Evolutionary conservation across 2,329 filamentous ascomycete genomes (phyloP).

Genomic region (Xylaria sp.): DNA sequence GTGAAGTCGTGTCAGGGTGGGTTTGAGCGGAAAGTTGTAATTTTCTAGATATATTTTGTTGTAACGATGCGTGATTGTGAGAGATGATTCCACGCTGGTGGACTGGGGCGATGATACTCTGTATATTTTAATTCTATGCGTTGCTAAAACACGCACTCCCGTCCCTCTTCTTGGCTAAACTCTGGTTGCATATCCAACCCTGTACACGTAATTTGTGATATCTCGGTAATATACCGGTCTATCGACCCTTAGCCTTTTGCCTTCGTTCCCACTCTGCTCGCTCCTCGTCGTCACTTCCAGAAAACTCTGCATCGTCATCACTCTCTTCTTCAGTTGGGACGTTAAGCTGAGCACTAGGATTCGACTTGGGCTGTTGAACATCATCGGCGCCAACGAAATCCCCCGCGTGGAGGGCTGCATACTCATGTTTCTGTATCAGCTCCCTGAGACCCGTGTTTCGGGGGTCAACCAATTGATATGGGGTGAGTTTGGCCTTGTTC

Average conservation of each 20-base stretch:
- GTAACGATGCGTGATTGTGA: background rate
- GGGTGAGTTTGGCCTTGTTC: constrained; percentile 80
- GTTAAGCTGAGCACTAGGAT: constrained; percentile 40
- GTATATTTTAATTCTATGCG: constrained; percentile 34
- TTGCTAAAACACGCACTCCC: constrained; percentile 21
- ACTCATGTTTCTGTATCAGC: constrained; percentile 77
- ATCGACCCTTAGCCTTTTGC: constrained; percentile 52
- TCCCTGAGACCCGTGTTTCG: constrained; percentile 70
- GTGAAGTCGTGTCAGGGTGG: background rate
- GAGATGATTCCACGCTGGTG: constrained; percentile 1
- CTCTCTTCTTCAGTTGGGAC: constrained; percentile 51
- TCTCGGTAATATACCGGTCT: constrained; percentile 22
- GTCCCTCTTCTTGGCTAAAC: background rate
- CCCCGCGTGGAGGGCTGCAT: constrained; percentile 67
- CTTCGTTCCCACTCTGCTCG: constrained; percentile 69
- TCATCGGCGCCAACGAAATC: constrained; percentile 63
- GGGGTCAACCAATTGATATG: constrained; percentile 79
- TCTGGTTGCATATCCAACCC: constrained; percentile 18
- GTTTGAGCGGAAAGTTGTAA: background rate
- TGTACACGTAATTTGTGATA: constrained; percentile 3
- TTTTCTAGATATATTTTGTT: background rate
- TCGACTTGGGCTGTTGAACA: constrained; percentile 36
- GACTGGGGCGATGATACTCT: constrained; percentile 3
- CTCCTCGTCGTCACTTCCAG: constrained; percentile 73
- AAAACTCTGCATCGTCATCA: constrained; percentile 70